phyloP scores from a whole-genome alignment of 352 stramenopile genomes.

The Phytophthora pistaciae region DNA sequence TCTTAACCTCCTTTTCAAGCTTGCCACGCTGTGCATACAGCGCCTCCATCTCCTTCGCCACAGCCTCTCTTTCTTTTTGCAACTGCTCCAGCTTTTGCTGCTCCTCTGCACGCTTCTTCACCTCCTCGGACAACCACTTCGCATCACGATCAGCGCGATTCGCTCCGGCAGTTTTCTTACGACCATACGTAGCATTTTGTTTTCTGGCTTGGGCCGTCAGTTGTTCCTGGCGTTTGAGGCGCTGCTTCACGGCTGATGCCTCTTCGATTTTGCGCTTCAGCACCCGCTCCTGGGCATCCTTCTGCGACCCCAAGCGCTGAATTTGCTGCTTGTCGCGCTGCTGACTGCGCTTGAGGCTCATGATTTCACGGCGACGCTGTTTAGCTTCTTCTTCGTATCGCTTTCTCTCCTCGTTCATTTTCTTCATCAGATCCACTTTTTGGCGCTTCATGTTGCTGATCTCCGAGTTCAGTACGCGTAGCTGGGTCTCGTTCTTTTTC shows the following conservation, averaged over 20 bases:
- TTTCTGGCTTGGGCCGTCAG: constrained; percentile 75
- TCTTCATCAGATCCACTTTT: constrained; percentile 90
- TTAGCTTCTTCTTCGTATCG: constrained; percentile 87
- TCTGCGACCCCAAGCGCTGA: constrained; percentile 79
- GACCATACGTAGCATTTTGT: constrained; percentile 64
- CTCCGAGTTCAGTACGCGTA: constrained; percentile 81
- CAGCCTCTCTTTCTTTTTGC: constrained; percentile 76
- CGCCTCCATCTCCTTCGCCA: constrained; percentile 85
- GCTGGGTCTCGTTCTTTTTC: constrained; percentile 90
- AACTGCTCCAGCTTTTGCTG: constrained; percentile 88
- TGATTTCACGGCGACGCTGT: constrained; percentile 78
- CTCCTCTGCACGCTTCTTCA: constrained; percentile 83
- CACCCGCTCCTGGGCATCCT: constrained; percentile 87
- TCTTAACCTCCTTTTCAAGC: constrained; percentile 74
- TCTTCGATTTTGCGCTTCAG: constrained; percentile 92
- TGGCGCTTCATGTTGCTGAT: constrained; percentile 91
- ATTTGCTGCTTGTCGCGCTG: constrained; percentile 89
- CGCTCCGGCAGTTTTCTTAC: constrained; percentile 50
- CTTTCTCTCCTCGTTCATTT: constrained; percentile 90
- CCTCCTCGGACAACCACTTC: constrained; percentile 87
- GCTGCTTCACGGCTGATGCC: constrained; percentile 76
- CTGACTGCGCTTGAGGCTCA: constrained; percentile 82
- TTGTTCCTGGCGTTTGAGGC: constrained; percentile 88
- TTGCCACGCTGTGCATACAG: constrained; percentile 81
- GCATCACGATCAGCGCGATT: constrained; percentile 61